phyloP scores from a whole-genome alignment of 345 rosid genomes.

The Ceriops zippeliana region DNA sequence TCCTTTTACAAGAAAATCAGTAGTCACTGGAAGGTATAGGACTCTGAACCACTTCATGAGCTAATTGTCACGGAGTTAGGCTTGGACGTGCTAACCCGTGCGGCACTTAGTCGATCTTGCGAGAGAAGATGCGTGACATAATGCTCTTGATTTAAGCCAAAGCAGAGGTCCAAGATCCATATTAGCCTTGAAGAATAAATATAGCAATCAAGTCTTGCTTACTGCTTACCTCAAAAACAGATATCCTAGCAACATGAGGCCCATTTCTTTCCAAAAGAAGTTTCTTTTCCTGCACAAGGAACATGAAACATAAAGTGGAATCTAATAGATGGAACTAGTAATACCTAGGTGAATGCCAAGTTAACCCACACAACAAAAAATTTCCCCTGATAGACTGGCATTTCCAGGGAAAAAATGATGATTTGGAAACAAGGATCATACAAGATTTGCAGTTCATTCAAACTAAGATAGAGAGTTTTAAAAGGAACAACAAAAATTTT shows the following conservation, averaged over 20 bases:
- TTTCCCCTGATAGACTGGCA: too few species aligned
- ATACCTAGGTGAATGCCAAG: too few species aligned
- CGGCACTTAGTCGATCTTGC: too few species aligned
- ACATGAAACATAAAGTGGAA: slow-evolving; percentile 5
- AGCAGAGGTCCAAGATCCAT: too few species aligned
- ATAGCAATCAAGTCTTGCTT: background rate
- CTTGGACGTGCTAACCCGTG: too few species aligned
- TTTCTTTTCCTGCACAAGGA: slow-evolving; percentile 71
- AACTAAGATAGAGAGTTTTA: too few species aligned
- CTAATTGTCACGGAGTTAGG: too few species aligned
- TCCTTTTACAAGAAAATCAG: background rate
- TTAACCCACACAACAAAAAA: background rate
- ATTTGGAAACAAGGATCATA: too few species aligned
- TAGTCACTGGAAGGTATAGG: background rate
- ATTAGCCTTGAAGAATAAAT: background rate
- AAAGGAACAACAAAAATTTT: background rate
- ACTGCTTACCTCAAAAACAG: slow-evolving; percentile 69
- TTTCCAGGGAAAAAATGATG: too few species aligned
- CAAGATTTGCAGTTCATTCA: too few species aligned
- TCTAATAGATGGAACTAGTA: background rate
- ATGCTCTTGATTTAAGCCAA: too few species aligned
- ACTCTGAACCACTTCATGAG: background rate
- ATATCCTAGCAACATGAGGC: slow-evolving; percentile 75
- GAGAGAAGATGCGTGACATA: too few species aligned
- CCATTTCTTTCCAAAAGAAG: slow-evolving; percentile 82